Conservation (phyloP, 1,284 basidiomycete species). For the Tilletia horrida region DNA sequence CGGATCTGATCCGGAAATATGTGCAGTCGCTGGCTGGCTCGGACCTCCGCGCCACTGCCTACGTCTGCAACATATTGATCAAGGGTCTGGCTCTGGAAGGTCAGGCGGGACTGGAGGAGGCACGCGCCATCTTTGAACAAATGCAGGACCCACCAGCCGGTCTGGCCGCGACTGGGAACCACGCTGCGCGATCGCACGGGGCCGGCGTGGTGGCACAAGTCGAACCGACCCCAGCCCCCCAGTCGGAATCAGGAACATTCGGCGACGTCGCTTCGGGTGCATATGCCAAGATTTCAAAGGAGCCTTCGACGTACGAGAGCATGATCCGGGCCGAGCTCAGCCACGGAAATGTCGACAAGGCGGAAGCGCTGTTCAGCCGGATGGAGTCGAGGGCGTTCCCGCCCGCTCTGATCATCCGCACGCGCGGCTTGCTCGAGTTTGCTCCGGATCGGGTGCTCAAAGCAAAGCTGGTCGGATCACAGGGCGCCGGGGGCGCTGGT, state of each 20-base stretch:
- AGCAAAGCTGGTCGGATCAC: no score
- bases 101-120: conserved; percentile 59
- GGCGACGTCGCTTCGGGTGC: neutral
- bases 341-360: conserved; percentile 69
- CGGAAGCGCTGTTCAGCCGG: conserved; percentile 69
- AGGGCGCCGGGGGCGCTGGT: no score
- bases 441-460: no score
- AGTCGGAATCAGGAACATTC: no score
- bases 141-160: conserved; percentile 81
- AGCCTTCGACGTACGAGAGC: conserved; percentile 67
- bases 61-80: conserved; percentile 90
- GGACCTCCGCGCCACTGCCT: conserved; percentile 85
- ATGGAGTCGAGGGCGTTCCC: conserved; percentile 67
- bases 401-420: conserved; percentile 49
- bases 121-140: conserved; percentile 69
- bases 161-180: conserved; percentile 83
- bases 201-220: conserved; percentile 57
- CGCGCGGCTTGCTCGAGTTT: conserved; percentile 34
- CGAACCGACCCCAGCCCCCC: conserved; percentile 14
- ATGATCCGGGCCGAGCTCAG: conserved; percentile 91
- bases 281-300: neutral
- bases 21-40: conserved; percentile 65
- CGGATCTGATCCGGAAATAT: conserved; percentile 74
- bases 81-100: conserved; percentile 69
- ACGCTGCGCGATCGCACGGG: conserved; percentile 61